phyloP scores from a whole-genome alignment of 331 rosid species.

The Quercus phellos region DNA sequence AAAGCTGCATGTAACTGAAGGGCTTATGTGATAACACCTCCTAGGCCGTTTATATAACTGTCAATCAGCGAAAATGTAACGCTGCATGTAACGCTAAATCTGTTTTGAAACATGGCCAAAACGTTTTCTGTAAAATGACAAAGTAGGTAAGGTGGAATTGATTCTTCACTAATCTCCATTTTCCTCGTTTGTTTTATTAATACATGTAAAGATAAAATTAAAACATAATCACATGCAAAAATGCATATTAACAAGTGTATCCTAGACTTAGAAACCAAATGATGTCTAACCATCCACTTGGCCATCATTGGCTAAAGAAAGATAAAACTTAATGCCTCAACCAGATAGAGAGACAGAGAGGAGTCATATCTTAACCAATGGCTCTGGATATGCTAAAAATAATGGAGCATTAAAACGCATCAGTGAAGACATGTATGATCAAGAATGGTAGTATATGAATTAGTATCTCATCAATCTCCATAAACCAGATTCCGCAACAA shows the following conservation, averaged over 20 bases:
- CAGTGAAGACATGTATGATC: too few relatives aligned
- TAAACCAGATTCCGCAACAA: too few relatives aligned
- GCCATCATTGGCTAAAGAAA: background rate
- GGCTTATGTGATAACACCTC: background rate
- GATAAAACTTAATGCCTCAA: too few relatives aligned
- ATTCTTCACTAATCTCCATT: background rate
- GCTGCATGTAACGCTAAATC: background rate
- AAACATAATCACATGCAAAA: background rate
- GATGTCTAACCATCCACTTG: background rate
- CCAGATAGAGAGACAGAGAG: too few relatives aligned
- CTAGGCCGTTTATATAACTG: background rate
- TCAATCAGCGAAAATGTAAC: background rate
- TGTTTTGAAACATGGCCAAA: background rate
- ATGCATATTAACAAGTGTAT: background rate
- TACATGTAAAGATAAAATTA: background rate
- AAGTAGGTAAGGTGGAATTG: background rate
- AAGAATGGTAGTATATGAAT: too few relatives aligned
- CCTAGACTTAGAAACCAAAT: background rate
- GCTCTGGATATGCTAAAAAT: too few relatives aligned
- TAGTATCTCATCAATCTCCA: too few relatives aligned
- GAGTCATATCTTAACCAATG: too few relatives aligned
- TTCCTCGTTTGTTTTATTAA: background rate
- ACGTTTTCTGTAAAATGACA: background rate
- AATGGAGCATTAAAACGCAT: too few relatives aligned
- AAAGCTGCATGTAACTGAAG: background rate